Base-by-base conservation (phyloP, 441 rosid genomes). In the Omphalea diandra region DNA sequence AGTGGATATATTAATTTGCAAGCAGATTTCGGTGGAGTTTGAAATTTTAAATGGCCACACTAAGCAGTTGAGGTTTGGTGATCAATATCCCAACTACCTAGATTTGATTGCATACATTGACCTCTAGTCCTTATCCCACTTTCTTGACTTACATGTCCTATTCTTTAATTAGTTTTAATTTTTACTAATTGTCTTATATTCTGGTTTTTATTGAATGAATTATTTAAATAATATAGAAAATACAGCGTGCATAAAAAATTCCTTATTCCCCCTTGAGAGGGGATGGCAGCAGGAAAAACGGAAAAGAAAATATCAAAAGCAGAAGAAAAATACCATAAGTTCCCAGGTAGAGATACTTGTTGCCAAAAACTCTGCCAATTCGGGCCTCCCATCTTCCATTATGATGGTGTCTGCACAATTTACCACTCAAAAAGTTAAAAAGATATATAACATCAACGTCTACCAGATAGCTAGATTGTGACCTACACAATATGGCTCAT, bases 341-440 rank as follows among this genome's bases (percentile, higher is more conserved):
- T 17, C 96, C 96, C 35, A 92, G 96, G 75, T 93, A 93, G 7
- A 93, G 86, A 65, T 93, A 93, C 56, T 93, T 93, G 85, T 90
- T 93, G 59, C 97, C 97, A 67, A 87, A 88, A 49, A 93, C 98
- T 63, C 95, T 83, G 7, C 98, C 96, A 68, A 92, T 92, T 62
- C 96, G 81, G 70, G 98, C 98, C 73, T 90, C 98, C 97, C 98
- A 92, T 81, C 90, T 90, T 10, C 98, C 98, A 76, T 90, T 92
- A 55, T 90, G 98, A 71, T 92, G 96, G 80, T 92, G 98, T 76
- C 95, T 92, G 87, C 69, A 73, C 40, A 14, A 33, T 43, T 40
- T 32, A 0, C 1, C 33, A 27, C 26, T 68, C n/a, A n/a, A n/a
- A n/a, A n/a, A n/a, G n/a, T n/a, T n/a, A 20, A 9, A 63, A 24